phyloP scores from a whole-genome alignment of 208 protist genomes.

The Tetramitus jugosus region DNA sequence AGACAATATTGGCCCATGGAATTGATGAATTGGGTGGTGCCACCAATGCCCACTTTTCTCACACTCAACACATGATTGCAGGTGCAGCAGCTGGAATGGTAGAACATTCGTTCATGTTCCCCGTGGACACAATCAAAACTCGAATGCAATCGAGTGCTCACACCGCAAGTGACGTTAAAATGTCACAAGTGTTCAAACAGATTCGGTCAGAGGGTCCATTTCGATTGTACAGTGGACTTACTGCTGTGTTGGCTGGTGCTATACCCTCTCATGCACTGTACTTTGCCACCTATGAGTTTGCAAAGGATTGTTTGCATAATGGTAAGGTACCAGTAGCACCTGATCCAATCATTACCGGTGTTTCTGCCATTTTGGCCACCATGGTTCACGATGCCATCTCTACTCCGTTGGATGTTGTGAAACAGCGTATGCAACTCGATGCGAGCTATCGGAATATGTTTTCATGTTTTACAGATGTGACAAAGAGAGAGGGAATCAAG shows the following conservation, averaged over 20 bases:
- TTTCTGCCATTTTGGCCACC: conserved; percentile 55
- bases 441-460: conserved; percentile 40
- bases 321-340: not conserved
- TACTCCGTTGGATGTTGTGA: conserved; percentile 82
- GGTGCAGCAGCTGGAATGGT: conserved; percentile 2
- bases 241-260: conserved; percentile 63
- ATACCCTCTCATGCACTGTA: conserved; percentile 78
- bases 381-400: conserved; percentile 73
- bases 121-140: conserved; percentile 84
- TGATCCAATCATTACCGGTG: not conserved
- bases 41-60: not conserved
- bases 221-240: conserved; percentile 63
- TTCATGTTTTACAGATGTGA: conserved; percentile 45
- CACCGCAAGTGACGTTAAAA: conserved; percentile 20
- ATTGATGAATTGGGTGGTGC: too few species aligned
- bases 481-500: conserved; percentile 40
- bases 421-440: conserved; percentile 84
- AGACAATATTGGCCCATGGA: too few species aligned
- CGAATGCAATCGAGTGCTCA: conserved; percentile 54
- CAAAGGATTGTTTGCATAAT: conserved; percentile 44
- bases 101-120: conserved; percentile 63
- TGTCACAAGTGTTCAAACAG: conserved; percentile 8
- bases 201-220: conserved; percentile 41
- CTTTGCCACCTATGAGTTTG: conserved; percentile 76
- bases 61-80: conserved; percentile 12